Conservation (phyloP, 257 asterid species). For the Solanum commersonii region DNA sequence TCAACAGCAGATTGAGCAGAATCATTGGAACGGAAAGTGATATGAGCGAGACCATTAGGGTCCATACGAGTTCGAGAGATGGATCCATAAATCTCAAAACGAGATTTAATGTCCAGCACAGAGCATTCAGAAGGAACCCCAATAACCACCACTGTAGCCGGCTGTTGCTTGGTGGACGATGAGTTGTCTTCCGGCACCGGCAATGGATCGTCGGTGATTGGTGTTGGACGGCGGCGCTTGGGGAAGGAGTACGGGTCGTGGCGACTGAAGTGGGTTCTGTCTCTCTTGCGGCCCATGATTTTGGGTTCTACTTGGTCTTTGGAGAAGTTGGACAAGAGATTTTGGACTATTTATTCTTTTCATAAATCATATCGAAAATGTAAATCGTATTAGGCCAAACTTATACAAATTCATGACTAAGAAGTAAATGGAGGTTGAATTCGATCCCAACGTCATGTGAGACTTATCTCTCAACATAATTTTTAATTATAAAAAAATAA, state of each 20-base stretch:
- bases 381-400: too few relatives aligned
- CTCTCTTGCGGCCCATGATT: constrained; percentile 70
- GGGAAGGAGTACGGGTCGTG: constrained; percentile 54
- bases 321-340: background rate
- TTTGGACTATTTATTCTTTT: background rate
- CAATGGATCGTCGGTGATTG: constrained; percentile 10
- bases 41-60: constrained; percentile 59
- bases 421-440: too few relatives aligned
- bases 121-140: constrained; percentile 84
- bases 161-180: constrained; percentile 25
- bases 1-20: constrained; percentile 69
- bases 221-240: constrained; percentile 70
- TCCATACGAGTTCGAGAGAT: constrained; percentile 91
- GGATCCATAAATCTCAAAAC: constrained; percentile 88
- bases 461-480: too few relatives aligned
- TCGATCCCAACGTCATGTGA: too few relatives aligned
- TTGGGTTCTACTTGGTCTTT: background rate
- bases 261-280: constrained; percentile 52
- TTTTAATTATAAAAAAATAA: too few relatives aligned
- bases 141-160: constrained; percentile 48
- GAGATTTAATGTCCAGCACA: constrained; percentile 79
- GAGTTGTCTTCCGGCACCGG: constrained; percentile 1
- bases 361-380: too few relatives aligned
- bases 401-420: too few relatives aligned
- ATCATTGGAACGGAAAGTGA: constrained; percentile 70